Evolutionary conservation across 2,329 filamentous ascomycete genomes (phyloP).

Genomic region (Berkeleyomyces basicola): DNA sequence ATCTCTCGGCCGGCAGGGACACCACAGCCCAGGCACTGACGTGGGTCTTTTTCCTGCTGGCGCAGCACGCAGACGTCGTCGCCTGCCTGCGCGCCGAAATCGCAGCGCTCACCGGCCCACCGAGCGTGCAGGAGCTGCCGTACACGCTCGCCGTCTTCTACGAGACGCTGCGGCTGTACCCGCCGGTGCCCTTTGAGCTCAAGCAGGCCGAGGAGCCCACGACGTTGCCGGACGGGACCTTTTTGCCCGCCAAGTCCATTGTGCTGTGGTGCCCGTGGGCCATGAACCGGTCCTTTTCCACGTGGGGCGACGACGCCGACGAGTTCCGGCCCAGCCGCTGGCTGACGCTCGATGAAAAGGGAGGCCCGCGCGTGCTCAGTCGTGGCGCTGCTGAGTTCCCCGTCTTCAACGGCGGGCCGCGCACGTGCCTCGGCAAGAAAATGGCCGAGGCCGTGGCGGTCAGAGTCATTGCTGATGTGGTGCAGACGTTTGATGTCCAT

Average conservation of each 20-base stretch:
- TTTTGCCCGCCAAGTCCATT: constrained; percentile 35
- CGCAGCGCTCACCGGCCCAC: constrained; percentile 15
- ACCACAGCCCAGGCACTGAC: constrained; percentile 49
- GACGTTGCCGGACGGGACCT: constrained; percentile 43
- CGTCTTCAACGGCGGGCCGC: constrained; percentile 48
- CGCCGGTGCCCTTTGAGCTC: constrained; percentile 49
- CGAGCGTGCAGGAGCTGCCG: constrained; percentile 29
- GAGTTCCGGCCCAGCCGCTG: constrained; percentile 41
- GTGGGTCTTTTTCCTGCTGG: constrained; percentile 46
- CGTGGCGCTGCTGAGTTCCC: constrained; percentile 39
- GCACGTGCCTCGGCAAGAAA: constrained; percentile 43
- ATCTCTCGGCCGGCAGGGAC: constrained; percentile 47
- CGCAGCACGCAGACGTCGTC: constrained; percentile 29
- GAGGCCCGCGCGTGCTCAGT: constrained; percentile 25
- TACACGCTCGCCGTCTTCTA: constrained; percentile 46
- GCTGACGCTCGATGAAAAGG: constrained; percentile 22
- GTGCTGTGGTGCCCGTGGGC: constrained; percentile 49
- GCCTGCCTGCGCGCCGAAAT: constrained; percentile 29
- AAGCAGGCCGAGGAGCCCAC: constrained; percentile 38
- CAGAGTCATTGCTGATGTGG: constrained; percentile 35
- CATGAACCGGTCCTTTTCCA: constrained; percentile 39
- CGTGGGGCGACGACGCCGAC: constrained; percentile 41
- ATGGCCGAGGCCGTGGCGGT: constrained; percentile 46
- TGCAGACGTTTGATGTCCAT: constrained; percentile 34
- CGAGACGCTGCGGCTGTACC: constrained; percentile 43